Evolutionary conservation across 176 grass and related monocot species (phyloP).

Genomic region (Dendrocalamus sinicus): DNA sequence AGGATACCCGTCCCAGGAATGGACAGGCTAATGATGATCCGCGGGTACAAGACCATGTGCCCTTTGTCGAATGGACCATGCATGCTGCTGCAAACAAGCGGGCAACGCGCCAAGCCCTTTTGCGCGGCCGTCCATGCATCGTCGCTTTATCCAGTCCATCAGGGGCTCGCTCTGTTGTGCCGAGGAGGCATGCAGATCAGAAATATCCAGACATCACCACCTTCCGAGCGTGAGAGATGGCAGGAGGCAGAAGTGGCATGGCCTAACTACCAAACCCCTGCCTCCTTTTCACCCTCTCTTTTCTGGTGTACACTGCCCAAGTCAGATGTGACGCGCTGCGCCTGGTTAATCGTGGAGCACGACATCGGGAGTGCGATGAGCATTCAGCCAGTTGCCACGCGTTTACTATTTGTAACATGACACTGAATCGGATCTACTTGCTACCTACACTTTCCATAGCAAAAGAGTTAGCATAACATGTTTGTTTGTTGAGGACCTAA

Average conservation of each 20-base stretch:
- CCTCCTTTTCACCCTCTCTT: too few relatives aligned
- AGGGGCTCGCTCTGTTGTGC: background rate
- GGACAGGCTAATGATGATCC: background rate
- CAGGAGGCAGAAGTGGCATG: background rate
- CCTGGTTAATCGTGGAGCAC: background rate
- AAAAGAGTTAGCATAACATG: too few relatives aligned
- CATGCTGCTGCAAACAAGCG: background rate
- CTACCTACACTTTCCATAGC: too few relatives aligned
- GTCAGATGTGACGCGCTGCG: background rate
- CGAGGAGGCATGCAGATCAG: background rate
- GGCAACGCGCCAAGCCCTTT: background rate
- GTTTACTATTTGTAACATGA: too few relatives aligned
- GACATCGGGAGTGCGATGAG: background rate
- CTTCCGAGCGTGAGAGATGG: background rate
- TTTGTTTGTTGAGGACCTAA: too few relatives aligned
- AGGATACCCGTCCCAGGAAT: background rate
- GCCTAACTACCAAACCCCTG: slow-evolving; percentile 1
- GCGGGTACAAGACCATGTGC: slow-evolving; percentile 6
- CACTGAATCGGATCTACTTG: too few relatives aligned
- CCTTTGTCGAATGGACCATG: background rate
- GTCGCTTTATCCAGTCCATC: background rate
- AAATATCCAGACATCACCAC: background rate
- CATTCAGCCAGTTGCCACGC: background rate
- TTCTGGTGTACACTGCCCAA: background rate
- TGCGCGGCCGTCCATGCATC: background rate